Percentiles rank a stretch among this genome's conserved stretches.
Conservation (phyloP, 2,329 filamentous ascomycete genomes). For the Pestalotiopsis sp. region DNA sequence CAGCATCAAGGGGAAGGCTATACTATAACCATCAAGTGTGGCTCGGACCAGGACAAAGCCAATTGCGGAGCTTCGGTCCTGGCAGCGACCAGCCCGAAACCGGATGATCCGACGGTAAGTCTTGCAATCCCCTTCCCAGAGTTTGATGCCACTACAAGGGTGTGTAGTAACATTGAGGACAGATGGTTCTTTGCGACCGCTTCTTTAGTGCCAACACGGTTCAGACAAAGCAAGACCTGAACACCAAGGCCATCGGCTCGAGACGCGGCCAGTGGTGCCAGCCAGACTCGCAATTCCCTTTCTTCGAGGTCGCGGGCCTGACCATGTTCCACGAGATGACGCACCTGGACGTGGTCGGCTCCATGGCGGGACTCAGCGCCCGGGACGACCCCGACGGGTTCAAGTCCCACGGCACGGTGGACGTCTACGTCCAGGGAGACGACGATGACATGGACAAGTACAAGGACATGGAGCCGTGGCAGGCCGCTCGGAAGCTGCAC, state of each 20-base stretch:
- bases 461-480: not conserved
- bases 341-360: not conserved
- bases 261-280: not conserved
- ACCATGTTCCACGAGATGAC: constrained; percentile 8
- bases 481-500: not conserved
- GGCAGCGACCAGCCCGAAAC: not conserved
- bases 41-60: not conserved
- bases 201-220: not conserved
- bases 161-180: not conserved
- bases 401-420: not conserved
- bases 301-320: constrained; percentile 8
- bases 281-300: not conserved
- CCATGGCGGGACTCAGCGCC: not conserved
- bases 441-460: not conserved
- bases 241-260: not conserved
- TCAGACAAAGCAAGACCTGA: not conserved
- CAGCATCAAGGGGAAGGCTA: not conserved
- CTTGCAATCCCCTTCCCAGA: not conserved
- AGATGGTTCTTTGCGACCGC: not conserved
- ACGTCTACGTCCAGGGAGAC: not conserved
- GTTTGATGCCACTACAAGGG: not conserved
- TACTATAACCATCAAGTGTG: not conserved
- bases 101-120: not conserved
- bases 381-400: not conserved
- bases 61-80: not conserved